Percentiles rank a stretch among this genome's conserved stretches.
Conservation (phyloP, 805 yeast genomes). For the Starmerella kuoi region DNA sequence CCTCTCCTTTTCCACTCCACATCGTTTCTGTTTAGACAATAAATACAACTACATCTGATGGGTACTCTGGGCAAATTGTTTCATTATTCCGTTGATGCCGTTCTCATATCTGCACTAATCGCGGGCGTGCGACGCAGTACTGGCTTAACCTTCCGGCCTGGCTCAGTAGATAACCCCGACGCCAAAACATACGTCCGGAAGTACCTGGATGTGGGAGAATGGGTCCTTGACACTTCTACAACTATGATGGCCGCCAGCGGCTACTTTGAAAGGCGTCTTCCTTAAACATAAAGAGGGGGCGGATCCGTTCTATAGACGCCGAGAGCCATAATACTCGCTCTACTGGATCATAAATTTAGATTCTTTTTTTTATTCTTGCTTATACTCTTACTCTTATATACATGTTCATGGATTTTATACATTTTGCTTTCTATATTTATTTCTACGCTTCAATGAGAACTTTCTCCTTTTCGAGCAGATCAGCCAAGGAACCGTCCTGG, state of each 20-base stretch:
- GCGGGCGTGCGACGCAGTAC: slow-evolving; percentile 81
- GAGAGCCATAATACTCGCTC: too few relatives aligned
- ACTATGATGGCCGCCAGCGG: slow-evolving; percentile 58
- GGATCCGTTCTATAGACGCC: background rate
- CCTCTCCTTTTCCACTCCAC: too few relatives aligned
- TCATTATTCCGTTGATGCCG: slow-evolving; percentile 66
- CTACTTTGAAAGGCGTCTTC: slow-evolving; percentile 42
- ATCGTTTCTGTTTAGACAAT: too few relatives aligned
- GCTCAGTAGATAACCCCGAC: slow-evolving; percentile 39
- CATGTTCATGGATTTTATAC: too few relatives aligned
- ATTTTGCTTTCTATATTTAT: too few relatives aligned
- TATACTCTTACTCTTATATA: too few relatives aligned
- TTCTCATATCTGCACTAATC: slow-evolving; percentile 63
- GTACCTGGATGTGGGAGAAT: slow-evolving; percentile 79
- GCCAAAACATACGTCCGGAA: slow-evolving; percentile 36
- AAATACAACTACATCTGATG: too few relatives aligned
- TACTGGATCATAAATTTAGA: too few relatives aligned
- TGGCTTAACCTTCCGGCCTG: slow-evolving; percentile 50
- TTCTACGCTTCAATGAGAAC: slow-evolving; percentile 58
- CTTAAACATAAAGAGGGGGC: slow-evolving; percentile 6
- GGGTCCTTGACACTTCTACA: slow-evolving; percentile 57
- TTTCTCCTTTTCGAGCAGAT: slow-evolving; percentile 63
- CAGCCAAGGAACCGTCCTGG: slow-evolving; percentile 70
- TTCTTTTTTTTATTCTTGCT: background rate
- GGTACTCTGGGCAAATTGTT: slow-evolving; percentile 42